These are phyloP conservation scores for Mollisiaceae sp. DNA, from an alignment of 2,329 filamentous ascomycete genomes.

Conservation along the genomic window DNA sequence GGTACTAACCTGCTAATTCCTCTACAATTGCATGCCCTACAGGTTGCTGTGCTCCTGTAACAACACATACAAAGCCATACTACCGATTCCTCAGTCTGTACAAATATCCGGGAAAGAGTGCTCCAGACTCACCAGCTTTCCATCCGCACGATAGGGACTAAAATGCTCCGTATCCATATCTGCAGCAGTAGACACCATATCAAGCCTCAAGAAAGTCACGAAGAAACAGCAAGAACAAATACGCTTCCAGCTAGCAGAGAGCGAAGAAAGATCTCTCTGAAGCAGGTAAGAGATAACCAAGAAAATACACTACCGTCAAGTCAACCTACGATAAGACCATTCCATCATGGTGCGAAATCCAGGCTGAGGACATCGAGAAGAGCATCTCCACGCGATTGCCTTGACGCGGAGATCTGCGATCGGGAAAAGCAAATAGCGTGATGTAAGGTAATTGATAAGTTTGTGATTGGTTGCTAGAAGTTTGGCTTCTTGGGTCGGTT, in stretches of 20 bases:
- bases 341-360: not conserved
- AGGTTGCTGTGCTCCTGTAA: conserved; percentile 65
- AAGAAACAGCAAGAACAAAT: conserved; percentile 4
- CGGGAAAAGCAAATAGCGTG: conserved; percentile 8
- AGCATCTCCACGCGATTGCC: conserved; percentile 5
- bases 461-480: not conserved
- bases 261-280: conserved; percentile 7
- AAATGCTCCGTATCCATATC: conserved; percentile 34
- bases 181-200: not conserved
- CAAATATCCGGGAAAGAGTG: not conserved
- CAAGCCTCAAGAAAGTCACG: not conserved
- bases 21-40: conserved; percentile 63
- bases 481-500: not conserved
- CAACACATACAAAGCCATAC: conserved; percentile 69
- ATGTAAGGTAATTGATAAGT: conserved; percentile 7
- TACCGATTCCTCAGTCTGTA: conserved; percentile 36
- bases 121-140: conserved; percentile 35
- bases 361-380: not conserved
- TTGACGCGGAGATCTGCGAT: conserved; percentile 10
- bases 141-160: conserved; percentile 39
- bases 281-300: conserved; percentile 2
- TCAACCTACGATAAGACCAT: conserved; percentile 6
- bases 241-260: not conserved
- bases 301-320: conserved; percentile 10
- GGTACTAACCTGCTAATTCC: conserved; percentile 59